These are phyloP conservation scores for Fusarium keratoplasticum DNA, from an alignment of 2,329 filamentous ascomycete species.

Conservation along the genomic window DNA sequence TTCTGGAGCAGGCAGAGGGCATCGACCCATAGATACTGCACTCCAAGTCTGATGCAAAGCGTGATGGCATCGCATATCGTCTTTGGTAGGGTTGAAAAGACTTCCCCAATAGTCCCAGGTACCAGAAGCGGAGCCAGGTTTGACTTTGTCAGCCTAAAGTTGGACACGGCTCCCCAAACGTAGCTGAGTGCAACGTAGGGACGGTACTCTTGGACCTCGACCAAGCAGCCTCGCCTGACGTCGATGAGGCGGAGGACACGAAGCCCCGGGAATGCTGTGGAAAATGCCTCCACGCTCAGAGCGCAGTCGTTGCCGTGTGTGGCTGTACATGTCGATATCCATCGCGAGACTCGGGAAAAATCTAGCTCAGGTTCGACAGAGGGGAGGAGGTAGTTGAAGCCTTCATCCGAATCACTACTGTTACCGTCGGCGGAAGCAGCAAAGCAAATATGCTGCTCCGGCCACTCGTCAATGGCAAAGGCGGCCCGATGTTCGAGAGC, in stretches of 20 bases:
- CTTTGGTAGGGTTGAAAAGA: background rate
- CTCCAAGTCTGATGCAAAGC: background rate
- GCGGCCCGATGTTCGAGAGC: background rate
- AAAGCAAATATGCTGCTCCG: background rate
- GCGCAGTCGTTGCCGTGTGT: background rate
- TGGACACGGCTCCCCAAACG: conserved; percentile 19
- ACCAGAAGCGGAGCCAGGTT: conserved; percentile 6
- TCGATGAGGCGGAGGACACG: background rate
- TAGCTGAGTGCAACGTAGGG: conserved; percentile 27
- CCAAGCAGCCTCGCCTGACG: background rate
- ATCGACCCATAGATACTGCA: conserved; percentile 21
- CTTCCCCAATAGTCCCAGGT: background rate
- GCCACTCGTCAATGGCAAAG: background rate
- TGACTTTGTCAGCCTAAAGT: conserved; percentile 11
- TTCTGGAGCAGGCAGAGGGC: conserved; percentile 5
- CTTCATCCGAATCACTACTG: background rate
- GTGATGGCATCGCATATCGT: conserved; percentile 7
- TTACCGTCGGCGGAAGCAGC: background rate
- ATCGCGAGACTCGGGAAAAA: background rate
- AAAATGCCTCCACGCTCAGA: background rate
- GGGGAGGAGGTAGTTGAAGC: background rate
- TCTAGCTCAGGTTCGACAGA: background rate
- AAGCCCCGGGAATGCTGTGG: background rate
- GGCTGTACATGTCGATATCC: background rate
- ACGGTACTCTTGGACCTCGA: background rate